Evolutionary conservation across 352 stramenopile species (phyloP).

Genomic region (Globisporangium nunn): DNA sequence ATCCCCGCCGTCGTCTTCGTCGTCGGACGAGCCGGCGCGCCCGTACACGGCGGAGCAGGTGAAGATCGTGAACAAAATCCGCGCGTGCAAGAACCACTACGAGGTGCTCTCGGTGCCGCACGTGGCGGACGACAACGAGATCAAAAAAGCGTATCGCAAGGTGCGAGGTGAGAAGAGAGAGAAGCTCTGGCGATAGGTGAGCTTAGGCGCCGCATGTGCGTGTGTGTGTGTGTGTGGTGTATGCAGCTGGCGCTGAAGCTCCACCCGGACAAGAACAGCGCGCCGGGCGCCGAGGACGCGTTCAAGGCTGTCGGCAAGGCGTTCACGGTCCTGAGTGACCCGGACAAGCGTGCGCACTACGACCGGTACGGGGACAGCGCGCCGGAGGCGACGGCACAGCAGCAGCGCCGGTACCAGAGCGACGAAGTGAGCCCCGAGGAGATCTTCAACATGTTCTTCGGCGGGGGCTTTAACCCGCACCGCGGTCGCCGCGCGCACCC

Average conservation of each 20-base stretch:
- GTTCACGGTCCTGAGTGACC: constrained; percentile 89
- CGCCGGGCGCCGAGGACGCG: constrained; percentile 93
- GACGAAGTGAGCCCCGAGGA: constrained; percentile 88
- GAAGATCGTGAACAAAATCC: constrained; percentile 85
- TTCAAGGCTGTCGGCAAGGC: constrained; percentile 96
- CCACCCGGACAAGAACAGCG: constrained; percentile 94
- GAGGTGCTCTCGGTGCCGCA: constrained; percentile 77
- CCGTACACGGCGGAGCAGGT: constrained; percentile 77
- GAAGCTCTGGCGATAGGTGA: too few relatives aligned
- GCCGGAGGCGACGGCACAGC: constrained; percentile 29
- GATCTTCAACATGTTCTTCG: constrained; percentile 93
- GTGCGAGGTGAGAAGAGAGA: constrained; percentile 17
- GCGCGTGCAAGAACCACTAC: constrained; percentile 84
- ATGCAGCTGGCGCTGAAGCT: constrained; percentile 83
- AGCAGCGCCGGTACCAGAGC: constrained; percentile 51
- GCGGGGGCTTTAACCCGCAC: constrained; percentile 62
- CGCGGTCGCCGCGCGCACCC: constrained; percentile 22
- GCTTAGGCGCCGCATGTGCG: not conserved
- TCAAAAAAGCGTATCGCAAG: constrained; percentile 91
- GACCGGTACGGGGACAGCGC: constrained; percentile 67
- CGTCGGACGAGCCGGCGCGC: constrained; percentile 33
- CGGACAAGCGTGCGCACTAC: constrained; percentile 85
- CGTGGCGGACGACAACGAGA: constrained; percentile 69
- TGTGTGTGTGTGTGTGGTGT: constrained; percentile 8
- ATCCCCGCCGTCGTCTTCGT: not conserved